Evolutionary conservation across 1,284 basidiomycete species (phyloP), one percentile per base, ranked within the genome.

Genomic region (Moniliella sp.): DNA sequence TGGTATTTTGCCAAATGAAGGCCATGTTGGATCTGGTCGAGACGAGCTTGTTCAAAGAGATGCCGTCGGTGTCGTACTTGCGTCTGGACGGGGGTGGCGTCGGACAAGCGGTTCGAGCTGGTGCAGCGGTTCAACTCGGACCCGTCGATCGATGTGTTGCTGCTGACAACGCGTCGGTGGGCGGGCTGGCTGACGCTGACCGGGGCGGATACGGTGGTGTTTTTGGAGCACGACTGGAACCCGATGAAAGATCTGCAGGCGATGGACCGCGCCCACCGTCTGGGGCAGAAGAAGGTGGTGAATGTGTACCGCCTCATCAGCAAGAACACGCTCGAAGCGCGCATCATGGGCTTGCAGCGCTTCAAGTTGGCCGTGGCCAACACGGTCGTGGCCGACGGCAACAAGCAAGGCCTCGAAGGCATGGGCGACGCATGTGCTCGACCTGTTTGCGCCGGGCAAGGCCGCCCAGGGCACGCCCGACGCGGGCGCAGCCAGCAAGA

Each of bases 141-240:
- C 61, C 88, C 91, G 0, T 83, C 80, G 51, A 97, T 99, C 51
- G 91, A 99, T 61, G 88, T 84, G 42, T 67, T 99, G 14, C 68
- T 99, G 12, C 68, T 99, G 37, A 99, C 91, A 0, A 99, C 91
- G 0, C 82, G 84, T 43, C 86, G 97, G 28, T 91, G 91, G 39
- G 91, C 91, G 4, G 66, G 97, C 9, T 91, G 91, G 1, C 64
- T 99, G 45, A 99, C 91, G 13, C 66, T 99, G 45, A 99, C 91
- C 0, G 88, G 91, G 15, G 91, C 91, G 5, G 91, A 97, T 61
- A 97, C 91, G 1, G 91, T 99, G 44, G 93, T 99, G 43, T 97
- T 99, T 52, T 83, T 97, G 30, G 91, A 99, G 61, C 91, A 97
- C 61, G 91, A 99, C 61, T 97, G 91, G 91, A 99, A 99, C 61